Evolutionary conservation across 768 basidiomycete genomes (phyloP).

Genomic region (Cyathus striatus): DNA sequence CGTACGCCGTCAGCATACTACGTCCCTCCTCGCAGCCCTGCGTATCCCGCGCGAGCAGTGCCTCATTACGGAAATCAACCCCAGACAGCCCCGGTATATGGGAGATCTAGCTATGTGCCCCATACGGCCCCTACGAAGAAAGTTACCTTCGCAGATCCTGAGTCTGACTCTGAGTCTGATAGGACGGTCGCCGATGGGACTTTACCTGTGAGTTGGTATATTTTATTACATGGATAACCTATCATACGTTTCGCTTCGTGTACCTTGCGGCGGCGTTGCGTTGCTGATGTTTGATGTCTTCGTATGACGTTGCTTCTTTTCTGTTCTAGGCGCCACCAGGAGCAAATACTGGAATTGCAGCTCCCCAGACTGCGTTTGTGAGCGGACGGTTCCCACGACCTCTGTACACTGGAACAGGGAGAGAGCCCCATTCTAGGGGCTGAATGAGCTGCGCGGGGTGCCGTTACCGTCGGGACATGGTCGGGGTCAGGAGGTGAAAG

Average conservation of each 20-base stretch:
- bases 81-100: background rate
- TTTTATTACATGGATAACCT: no score
- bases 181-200: background rate
- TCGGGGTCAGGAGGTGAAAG: no score
- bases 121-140: slow-evolving; percentile 2
- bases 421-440: background rate
- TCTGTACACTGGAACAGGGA: slow-evolving; percentile 1
- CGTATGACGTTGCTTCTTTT: no score
- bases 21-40: background rate
- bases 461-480: background rate
- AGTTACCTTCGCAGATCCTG: background rate
- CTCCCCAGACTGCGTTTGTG: slow-evolving; percentile 1
- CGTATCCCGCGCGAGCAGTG: background rate
- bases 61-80: slow-evolving; percentile 2
- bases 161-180: background rate
- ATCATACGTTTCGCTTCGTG: no score
- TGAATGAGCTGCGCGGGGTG: background rate
- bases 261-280: no score
- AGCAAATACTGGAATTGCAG: background rate
- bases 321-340: no score
- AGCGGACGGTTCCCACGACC: slow-evolving; percentile 3
- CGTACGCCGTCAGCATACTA: slow-evolving; percentile 9
- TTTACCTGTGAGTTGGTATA: background rate
- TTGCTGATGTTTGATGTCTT: no score
- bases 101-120: background rate